Evolutionary conservation across 345 rosid species (phyloP).

Genomic region (Salix purpurea): DNA sequence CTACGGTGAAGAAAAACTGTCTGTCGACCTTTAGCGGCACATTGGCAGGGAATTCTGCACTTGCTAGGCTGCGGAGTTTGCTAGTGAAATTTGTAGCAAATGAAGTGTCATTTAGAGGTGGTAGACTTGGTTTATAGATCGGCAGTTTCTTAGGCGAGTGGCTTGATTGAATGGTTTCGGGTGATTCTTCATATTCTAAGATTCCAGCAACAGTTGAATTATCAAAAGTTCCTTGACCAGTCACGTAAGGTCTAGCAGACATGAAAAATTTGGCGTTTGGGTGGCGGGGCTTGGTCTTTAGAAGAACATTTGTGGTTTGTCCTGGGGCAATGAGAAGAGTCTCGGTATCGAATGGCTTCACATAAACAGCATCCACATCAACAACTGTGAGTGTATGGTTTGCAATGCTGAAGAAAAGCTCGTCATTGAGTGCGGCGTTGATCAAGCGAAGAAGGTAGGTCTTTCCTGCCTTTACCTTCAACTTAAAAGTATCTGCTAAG

Average conservation of each 20-base stretch:
- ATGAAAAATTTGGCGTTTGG: background rate
- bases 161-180: too few relatives aligned
- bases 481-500: background rate
- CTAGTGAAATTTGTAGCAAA: background rate
- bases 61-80: background rate
- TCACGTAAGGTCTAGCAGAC: background rate
- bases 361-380: background rate
- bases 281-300: background rate
- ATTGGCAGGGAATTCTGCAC: slow-evolving; percentile 1
- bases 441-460: background rate
- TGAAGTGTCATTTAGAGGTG: background rate
- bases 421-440: background rate
- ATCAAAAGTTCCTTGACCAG: slow-evolving; percentile 1
- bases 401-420: slow-evolving; percentile 1
- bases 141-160: background rate
- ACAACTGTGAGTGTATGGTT: slow-evolving; percentile 1
- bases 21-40: background rate
- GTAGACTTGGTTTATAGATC: background rate
- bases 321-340: background rate
- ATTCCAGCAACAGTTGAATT: slow-evolving; percentile 7
- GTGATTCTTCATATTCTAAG: background rate
- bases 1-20: background rate
- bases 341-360: slow-evolving; percentile 2
- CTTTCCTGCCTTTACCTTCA: background rate
- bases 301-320: slow-evolving; percentile 6